Evolutionary conservation across 768 basidiomycete genomes (phyloP).

Genomic region (Panellus pusillus): DNA sequence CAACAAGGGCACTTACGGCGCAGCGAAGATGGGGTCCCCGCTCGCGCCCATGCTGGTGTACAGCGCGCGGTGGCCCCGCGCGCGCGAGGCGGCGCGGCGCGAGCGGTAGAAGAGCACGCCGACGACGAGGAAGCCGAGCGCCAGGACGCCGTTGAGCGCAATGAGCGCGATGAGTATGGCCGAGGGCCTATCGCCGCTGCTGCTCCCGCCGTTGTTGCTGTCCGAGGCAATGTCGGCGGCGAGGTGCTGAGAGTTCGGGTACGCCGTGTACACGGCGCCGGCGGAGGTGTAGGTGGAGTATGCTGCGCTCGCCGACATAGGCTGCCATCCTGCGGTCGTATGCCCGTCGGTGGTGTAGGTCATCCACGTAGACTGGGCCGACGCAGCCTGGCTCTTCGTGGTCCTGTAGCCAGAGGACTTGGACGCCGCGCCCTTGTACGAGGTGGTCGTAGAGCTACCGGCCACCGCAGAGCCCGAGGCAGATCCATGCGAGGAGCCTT

Average conservation of each 20-base stretch:
- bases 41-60: constrained; percentile 14
- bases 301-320: background rate
- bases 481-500: no score
- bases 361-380: no score
- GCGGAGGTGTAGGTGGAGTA: background rate
- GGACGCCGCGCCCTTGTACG: no score
- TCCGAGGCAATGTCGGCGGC: background rate
- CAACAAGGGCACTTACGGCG: constrained; percentile 1
- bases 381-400: no score
- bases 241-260: background rate
- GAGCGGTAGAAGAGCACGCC: constrained; percentile 15
- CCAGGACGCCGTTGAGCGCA: constrained; percentile 23
- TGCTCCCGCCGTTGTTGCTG: constrained; percentile 19
- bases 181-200: constrained; percentile 26
- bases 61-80: constrained; percentile 5
- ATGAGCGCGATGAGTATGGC: constrained; percentile 23
- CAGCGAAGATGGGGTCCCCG: constrained; percentile 16
- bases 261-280: background rate
- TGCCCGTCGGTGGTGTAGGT: no score
- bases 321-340: no score
- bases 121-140: constrained; percentile 21
- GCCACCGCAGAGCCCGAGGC: no score
- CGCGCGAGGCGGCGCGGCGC: constrained; percentile 11
- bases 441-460: no score
- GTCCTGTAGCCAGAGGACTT: no score